Percentiles rank a stretch among this genome's conserved stretches.
phyloP scores from a whole-genome alignment of 768 basidiomycete species.

The Lentinula raphanica region DNA sequence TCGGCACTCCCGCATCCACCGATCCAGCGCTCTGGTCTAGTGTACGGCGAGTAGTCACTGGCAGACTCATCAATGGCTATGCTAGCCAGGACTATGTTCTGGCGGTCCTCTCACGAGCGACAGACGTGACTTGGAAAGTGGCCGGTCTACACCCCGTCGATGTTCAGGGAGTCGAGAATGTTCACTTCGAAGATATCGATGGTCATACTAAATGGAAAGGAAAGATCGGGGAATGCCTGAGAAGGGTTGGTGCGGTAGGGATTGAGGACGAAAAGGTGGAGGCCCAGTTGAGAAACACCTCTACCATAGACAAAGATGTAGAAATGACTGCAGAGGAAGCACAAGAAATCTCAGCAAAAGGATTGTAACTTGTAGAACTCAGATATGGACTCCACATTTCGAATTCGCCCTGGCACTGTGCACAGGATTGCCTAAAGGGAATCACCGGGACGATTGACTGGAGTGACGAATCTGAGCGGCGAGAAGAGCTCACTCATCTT shows the following conservation, averaged over 20 bases:
- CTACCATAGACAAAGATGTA: conserved; percentile 12
- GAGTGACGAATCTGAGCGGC: too few species aligned
- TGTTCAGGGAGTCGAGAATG: conserved; percentile 49
- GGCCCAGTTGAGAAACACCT: conserved; percentile 26
- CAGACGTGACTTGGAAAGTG: conserved; percentile 42
- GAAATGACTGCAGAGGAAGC: conserved; percentile 15
- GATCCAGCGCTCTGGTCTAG: conserved; percentile 38
- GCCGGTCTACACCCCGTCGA: conserved; percentile 45
- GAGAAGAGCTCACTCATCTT: too few species aligned
- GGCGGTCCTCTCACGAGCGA: conserved; percentile 44
- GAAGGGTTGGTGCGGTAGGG: conserved; percentile 33
- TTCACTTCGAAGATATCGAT: conserved; percentile 40
- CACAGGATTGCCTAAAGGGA: too few species aligned
- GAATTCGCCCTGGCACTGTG: background rate
- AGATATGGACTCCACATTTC: background rate
- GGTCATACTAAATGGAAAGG: conserved; percentile 48
- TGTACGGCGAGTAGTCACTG: conserved; percentile 43
- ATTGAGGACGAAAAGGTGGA: conserved; percentile 31
- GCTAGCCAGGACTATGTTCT: conserved; percentile 48
- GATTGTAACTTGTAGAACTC: background rate
- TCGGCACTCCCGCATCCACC: conserved; percentile 43
- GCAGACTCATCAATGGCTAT: conserved; percentile 53
- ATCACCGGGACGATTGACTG: too few species aligned
- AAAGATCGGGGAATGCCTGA: conserved; percentile 42
- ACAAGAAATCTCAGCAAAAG: background rate